Base-by-base conservation (phyloP, 208 protist genomes). In the Sergeia podlipaevii region DNA sequence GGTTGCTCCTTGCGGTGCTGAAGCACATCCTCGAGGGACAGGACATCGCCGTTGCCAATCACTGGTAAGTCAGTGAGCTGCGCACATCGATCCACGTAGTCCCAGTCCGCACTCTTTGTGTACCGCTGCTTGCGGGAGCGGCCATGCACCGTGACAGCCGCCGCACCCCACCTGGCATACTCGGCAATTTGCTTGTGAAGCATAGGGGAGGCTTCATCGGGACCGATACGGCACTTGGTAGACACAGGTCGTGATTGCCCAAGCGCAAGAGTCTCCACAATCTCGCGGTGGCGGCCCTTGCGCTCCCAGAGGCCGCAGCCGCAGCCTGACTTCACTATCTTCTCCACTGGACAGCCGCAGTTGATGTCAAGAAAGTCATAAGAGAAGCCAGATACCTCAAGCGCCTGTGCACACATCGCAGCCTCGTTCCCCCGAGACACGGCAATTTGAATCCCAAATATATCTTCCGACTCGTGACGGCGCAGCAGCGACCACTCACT, bases 281-380 rank as follows among this genome's bases (percentile, higher is more conserved):
- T 84, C 28, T 81, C 76, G 17, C 71, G 63, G 33, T 97, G 53
- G n/a, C 87, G 77, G 0, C 67, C 82, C 10, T 67, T 77, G 11
- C 80, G 65, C 37, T 96, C 84, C 76, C 94, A 85, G 15, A 98
- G 61, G 21, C 78, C 91, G 46, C 80, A 85, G 38, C 94, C 93
- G 48, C 84, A 86, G 33, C 86, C 89, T 17, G 72, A 85, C 50
- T 86, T 82, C 49, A 89, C 86, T 18, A 98, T 62, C 27, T 78
- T 66, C 64, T 98, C 95, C 23, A 98, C 89, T 24, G 96, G 97
- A 62, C 97, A 98, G 38, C 96, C 96, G 53, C 86, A 93, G 72
- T 99, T 99, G 32, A 99, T 70, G 65, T 99, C 97, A 30, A 99
- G 62, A 65, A 98, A 99, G 72, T 98, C 95, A 34, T 97, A 86